A percentile compares a stretch with the other conserved stretches of the same genome.
These are phyloP conservation scores for Leishmania martiniquensis DNA, from an alignment of 208 protist species.

Conservation along the genomic window DNA sequence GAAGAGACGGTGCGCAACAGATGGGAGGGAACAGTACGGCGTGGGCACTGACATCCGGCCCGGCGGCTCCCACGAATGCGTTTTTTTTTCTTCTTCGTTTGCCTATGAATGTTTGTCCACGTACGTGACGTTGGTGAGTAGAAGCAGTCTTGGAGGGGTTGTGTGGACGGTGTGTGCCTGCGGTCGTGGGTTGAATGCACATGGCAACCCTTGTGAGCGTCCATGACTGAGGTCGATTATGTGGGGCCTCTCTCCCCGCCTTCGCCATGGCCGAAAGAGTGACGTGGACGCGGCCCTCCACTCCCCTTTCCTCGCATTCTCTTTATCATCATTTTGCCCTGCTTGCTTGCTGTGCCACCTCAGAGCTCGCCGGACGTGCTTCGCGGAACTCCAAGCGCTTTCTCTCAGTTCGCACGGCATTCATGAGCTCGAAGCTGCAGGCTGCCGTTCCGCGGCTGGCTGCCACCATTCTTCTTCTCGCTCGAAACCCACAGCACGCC, in stretches of 20 bases:
- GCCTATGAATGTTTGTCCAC: not conserved
- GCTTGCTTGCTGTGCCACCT: not conserved
- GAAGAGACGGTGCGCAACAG: not conserved
- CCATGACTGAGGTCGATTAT: not conserved
- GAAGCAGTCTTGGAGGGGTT: not conserved
- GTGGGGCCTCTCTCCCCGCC: not conserved
- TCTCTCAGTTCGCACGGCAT: not conserved
- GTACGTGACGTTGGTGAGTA: not conserved
- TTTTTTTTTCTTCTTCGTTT: not conserved
- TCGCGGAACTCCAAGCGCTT: not conserved
- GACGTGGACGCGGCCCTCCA: not conserved
- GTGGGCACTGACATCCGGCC: not conserved
- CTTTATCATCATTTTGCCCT: constrained; percentile 5
- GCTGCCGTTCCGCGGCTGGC: constrained; percentile 41
- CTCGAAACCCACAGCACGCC: constrained; percentile 3
- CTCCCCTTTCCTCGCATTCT: not conserved
- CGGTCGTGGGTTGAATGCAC: not conserved
- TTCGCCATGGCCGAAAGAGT: not conserved
- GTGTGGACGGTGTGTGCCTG: not conserved
- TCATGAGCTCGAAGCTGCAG: constrained; percentile 14
- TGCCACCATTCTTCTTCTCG: constrained; percentile 48
- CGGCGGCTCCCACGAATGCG: not conserved
- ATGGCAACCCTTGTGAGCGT: not conserved
- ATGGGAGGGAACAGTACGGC: not conserved
- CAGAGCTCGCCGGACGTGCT: not conserved